A percentile compares a stretch with the other conserved stretches of the same genome.
phyloP scores from a whole-genome alignment of 177 flowering plant species.

The Vitis hybrid region DNA sequence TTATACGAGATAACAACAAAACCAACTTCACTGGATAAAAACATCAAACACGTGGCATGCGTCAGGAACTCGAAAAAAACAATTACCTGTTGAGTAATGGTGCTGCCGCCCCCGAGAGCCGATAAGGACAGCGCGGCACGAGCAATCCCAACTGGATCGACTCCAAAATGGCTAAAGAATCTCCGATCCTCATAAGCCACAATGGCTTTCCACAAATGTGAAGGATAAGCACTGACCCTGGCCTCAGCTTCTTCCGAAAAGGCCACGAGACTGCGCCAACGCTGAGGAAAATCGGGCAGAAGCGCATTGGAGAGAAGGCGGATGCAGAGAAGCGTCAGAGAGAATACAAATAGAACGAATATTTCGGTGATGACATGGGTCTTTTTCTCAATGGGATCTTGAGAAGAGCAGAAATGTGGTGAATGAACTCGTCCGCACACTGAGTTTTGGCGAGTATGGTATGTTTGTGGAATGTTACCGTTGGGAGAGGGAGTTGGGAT shows the following conservation, averaged over 20 bases:
- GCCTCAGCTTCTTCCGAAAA: conserved; percentile 32
- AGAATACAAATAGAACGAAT: conserved; percentile 19
- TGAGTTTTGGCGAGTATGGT: background rate
- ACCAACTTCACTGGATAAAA: conserved; percentile 11
- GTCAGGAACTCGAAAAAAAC: background rate
- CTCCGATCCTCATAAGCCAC: conserved; percentile 49
- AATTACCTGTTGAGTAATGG: conserved; percentile 51
- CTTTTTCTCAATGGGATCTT: background rate
- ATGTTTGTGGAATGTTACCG: background rate
- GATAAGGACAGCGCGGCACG: conserved; percentile 38
- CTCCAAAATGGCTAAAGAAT: conserved; percentile 44
- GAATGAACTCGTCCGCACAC: conserved; percentile 5
- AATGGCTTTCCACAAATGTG: conserved; percentile 37
- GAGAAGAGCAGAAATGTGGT: conserved; percentile 1
- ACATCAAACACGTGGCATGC: conserved; percentile 19
- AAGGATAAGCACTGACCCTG: conserved; percentile 21
- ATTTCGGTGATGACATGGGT: conserved; percentile 9
- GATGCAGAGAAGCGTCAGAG: conserved; percentile 18
- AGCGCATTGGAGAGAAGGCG: conserved; percentile 24
- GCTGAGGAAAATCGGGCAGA: conserved; percentile 31
- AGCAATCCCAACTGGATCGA: conserved; percentile 41
- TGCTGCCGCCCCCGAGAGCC: conserved; percentile 49
- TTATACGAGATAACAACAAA: background rate
- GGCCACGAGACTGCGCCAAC: conserved; percentile 36
- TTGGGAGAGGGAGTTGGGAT: background rate